Evolutionary conservation across 108 stramenopile genomes (phyloP), one percentile per base, ranked within the genome.

Genomic region (Skeletonema potamos): DNA sequence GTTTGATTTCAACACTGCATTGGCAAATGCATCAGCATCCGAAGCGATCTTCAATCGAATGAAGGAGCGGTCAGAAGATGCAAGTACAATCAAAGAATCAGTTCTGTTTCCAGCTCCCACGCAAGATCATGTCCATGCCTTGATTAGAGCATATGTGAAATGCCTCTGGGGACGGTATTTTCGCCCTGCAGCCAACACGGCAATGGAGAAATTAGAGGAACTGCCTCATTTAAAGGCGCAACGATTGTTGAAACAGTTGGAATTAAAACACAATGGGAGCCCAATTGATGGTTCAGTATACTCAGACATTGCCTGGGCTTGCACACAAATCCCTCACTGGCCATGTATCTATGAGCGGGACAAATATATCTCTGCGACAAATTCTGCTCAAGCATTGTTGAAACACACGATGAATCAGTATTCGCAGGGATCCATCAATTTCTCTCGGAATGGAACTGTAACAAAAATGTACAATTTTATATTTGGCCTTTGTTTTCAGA

Each of bases 391-490:
- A 27, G 36, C 32, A 9, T 15, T 80, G 27, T 46, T 73, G 5
- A 41, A 64, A 30, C 57, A 37, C 15, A 69, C 68, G 20, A 68
- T 72, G 62, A 29, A 56, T 10, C 62, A 58, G 18, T 73, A 80
- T 48, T 57, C 64, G 2, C 51, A 54, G 20, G 72, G 72, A 10
- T 36, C 54, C 4, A 55, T 80, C 4, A 37, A 54, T 28, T 80
- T 80, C 54, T 34, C 54, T 58, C 28, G 24, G n/a, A 20, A 36
- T 18, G 44, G 26, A 15, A 55, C 48, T 58, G 79, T 55, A 15
- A 66, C 79, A 28, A 80, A 73, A 69, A 80, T 80, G 68, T 80
- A 48, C 36, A 73, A 80, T 63, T 41, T 39, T 39, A 28, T 63
- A 4, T 69, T 80, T 51, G 32, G 79, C 15, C 62, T 70, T 17